phyloP scores from a whole-genome alignment of 2,329 filamentous ascomycete genomes.

The Cordyceps tenuipes region DNA sequence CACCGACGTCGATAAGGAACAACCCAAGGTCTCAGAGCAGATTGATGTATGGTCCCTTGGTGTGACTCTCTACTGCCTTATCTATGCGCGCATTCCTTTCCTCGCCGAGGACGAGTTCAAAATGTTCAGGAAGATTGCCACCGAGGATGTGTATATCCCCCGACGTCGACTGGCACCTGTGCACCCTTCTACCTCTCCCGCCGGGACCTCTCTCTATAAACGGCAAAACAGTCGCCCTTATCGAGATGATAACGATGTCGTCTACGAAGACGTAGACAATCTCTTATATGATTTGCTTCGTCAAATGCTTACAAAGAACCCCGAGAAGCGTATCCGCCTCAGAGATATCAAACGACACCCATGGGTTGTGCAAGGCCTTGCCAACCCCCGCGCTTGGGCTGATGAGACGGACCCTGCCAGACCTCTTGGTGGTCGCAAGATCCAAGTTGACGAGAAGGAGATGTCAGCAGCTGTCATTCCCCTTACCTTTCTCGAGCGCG shows the following conservation, averaged over 20 bases:
- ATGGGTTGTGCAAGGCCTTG: conserved; percentile 77
- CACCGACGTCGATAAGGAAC: conserved; percentile 63
- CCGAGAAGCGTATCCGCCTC: conserved; percentile 77
- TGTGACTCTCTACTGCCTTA: conserved; percentile 89
- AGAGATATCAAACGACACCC: conserved; percentile 89
- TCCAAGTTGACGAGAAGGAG: conserved; percentile 86
- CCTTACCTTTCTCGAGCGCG: conserved; percentile 76
- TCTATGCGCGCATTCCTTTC: conserved; percentile 91
- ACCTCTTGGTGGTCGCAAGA: conserved; percentile 70
- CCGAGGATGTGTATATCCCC: conserved; percentile 86
- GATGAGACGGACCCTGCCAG: conserved; percentile 83
- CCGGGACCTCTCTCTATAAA: conserved; percentile 46
- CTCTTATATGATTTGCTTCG: conserved; percentile 69
- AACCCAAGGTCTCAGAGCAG: conserved; percentile 76
- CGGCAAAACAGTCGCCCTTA: conserved; percentile 57
- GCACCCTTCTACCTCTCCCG: conserved; percentile 49
- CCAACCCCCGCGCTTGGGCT: conserved; percentile 73
- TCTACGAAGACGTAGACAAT: conserved; percentile 79
- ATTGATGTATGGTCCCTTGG: conserved; percentile 98
- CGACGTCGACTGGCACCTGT: conserved; percentile 71
- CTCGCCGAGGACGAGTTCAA: conserved; percentile 85
- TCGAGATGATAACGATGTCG: conserved; percentile 67
- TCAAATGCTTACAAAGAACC: conserved; percentile 81
- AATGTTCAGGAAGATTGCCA: conserved; percentile 86
- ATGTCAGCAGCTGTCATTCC: conserved; percentile 86